Evolutionary conservation across 2,329 filamentous ascomycete genomes (phyloP).

Genomic region (Talaromyces piceae): DNA sequence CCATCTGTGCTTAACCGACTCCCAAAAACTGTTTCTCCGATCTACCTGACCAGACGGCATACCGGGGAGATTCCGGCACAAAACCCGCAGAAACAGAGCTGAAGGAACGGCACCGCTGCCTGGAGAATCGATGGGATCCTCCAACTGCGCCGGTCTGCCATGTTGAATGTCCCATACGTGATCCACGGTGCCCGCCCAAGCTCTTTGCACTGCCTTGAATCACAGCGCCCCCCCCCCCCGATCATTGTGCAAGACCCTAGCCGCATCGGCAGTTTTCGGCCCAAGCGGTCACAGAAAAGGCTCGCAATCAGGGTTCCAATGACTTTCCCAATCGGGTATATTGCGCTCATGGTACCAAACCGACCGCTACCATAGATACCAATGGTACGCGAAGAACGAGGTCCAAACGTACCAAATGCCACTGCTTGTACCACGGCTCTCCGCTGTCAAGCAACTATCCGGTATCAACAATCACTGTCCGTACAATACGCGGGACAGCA

Average conservation of each 20-base stretch:
- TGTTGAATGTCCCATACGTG: constrained; percentile 16
- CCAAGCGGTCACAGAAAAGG: constrained; percentile 13
- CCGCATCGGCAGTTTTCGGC: constrained; percentile 21
- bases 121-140: constrained; percentile 15
- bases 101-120: constrained; percentile 7
- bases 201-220: constrained; percentile 21
- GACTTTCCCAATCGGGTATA: constrained; percentile 30
- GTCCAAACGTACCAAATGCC: background rate
- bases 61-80: constrained; percentile 36
- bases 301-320: constrained; percentile 15
- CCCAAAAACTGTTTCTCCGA: too few species aligned
- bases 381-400: background rate
- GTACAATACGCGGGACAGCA: background rate
- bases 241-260: constrained; percentile 23
- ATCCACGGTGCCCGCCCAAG: constrained; percentile 17
- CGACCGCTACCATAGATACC: background rate
- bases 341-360: constrained; percentile 38
- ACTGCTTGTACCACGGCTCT: background rate
- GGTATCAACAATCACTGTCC: background rate
- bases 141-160: constrained; percentile 15
- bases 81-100: constrained; percentile 14
- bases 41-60: background rate
- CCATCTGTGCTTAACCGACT: constrained; percentile 45
- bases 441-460: background rate
- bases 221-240: constrained; percentile 18